phyloP scores from a whole-genome alignment of 768 basidiomycete genomes.

The Gloeopeniophorella convolvens region DNA sequence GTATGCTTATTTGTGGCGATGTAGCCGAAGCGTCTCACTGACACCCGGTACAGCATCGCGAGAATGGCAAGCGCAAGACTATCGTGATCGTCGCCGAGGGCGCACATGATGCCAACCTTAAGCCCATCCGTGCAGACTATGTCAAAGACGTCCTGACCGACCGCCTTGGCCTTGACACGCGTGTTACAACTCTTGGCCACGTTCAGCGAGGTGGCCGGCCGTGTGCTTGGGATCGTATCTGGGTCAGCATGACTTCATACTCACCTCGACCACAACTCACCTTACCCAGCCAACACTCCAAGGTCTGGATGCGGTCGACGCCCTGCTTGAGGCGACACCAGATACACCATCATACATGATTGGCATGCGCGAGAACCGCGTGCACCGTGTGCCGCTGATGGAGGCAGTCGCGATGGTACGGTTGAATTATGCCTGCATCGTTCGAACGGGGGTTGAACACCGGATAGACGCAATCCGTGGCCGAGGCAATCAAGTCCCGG shows the following conservation, averaged over 20 bases:
- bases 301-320: constrained; percentile 88
- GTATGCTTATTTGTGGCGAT: constrained; percentile 37
- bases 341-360: constrained; percentile 97
- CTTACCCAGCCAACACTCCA: constrained; percentile 81
- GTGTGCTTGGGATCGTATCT: constrained; percentile 86
- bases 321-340: constrained; percentile 78
- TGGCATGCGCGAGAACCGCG: constrained; percentile 91
- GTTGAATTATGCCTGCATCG: neutral
- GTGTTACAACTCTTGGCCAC: constrained; percentile 96
- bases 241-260: constrained; percentile 40
- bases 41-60: constrained; percentile 60
- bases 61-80: constrained; percentile 91
- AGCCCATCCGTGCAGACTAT: constrained; percentile 88
- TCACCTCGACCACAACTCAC: constrained; percentile 1
- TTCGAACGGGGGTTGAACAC: constrained; percentile 1
- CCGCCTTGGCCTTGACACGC: constrained; percentile 84
- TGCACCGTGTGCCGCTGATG: constrained; percentile 83
- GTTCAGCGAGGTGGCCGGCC: constrained; percentile 94
- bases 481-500: constrained; percentile 70
- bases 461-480: constrained; percentile 76
- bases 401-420: constrained; percentile 86
- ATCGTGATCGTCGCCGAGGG: constrained; percentile 99
- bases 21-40: neutral
- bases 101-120: constrained; percentile 78
- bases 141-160: constrained; percentile 87